phyloP scores from a whole-genome alignment of 768 basidiomycete species.

The Collybiopsis luxurians region DNA sequence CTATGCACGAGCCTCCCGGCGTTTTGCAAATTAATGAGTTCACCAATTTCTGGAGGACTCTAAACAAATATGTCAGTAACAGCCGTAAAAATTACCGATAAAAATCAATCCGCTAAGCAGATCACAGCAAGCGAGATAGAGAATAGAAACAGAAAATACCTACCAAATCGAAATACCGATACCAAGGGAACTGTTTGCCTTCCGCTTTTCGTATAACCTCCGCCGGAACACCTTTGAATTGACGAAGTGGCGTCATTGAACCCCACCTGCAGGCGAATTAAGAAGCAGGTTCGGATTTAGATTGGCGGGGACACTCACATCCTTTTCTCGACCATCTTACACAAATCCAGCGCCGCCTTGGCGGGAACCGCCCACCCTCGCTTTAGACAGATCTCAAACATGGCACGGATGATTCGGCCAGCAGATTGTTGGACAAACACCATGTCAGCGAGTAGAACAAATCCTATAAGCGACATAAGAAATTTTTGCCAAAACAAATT shows the following conservation, averaged over 20 bases:
- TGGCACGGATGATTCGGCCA: slow-evolving; percentile 91
- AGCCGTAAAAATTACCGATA: no score
- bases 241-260: slow-evolving; percentile 95
- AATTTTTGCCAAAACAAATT: background rate
- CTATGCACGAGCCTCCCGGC: slow-evolving; percentile 90
- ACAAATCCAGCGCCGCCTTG: slow-evolving; percentile 85
- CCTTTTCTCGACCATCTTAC: slow-evolving; percentile 92
- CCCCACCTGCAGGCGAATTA: slow-evolving; percentile 67
- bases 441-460: slow-evolving; percentile 87
- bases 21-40: slow-evolving; percentile 91
- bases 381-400: slow-evolving; percentile 97
- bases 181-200: slow-evolving; percentile 98
- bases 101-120: no score
- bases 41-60: slow-evolving; percentile 89
- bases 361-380: slow-evolving; percentile 98
- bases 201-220: slow-evolving; percentile 91
- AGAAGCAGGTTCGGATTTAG: background rate
- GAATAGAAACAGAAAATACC: slow-evolving; percentile 11
- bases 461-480: slow-evolving; percentile 39
- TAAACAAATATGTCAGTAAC: no score
- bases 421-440: slow-evolving; percentile 98
- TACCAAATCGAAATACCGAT: slow-evolving; percentile 91
- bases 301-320: slow-evolving; percentile 54
- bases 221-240: slow-evolving; percentile 87
- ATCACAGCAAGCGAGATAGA: slow-evolving; percentile 2